phyloP scores from a whole-genome alignment of 75 land plant genomes.

The Sequoia sempervirens region DNA sequence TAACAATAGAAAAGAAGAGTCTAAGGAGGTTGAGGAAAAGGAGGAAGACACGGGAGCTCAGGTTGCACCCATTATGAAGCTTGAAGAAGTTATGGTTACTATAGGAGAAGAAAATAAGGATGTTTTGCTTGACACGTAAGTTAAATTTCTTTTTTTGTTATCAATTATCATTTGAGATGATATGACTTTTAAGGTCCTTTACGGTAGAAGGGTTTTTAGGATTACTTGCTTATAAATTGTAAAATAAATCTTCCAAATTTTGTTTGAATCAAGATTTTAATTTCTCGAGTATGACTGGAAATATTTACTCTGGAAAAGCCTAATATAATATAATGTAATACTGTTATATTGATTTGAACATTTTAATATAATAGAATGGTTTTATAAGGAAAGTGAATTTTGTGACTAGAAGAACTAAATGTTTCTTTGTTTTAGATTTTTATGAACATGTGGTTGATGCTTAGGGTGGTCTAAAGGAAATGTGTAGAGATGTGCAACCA shows the following conservation, averaged over 20 bases:
- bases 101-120: slow-evolving; percentile 51
- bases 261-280: neutral
- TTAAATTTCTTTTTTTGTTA: neutral
- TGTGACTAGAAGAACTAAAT: no score
- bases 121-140: slow-evolving; percentile 37
- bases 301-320: neutral
- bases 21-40: slow-evolving; percentile 12
- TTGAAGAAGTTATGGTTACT: slow-evolving; percentile 37
- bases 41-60: slow-evolving; percentile 51
- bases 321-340: neutral
- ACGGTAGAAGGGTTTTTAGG: no score
- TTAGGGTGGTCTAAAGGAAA: no score
- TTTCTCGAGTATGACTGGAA: neutral
- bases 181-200: neutral
- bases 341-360: neutral
- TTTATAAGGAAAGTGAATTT: no score
- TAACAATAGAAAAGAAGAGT: no score
- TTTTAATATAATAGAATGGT: neutral
- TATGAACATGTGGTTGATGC: no score
- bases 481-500: no score
- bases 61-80: slow-evolving; percentile 39
- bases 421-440: no score
- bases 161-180: neutral
- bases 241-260: neutral
- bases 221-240: neutral